These are phyloP conservation scores for Pleomassaria siparia DNA, from an alignment of 2,329 filamentous ascomycete species.

Conservation along the genomic window DNA sequence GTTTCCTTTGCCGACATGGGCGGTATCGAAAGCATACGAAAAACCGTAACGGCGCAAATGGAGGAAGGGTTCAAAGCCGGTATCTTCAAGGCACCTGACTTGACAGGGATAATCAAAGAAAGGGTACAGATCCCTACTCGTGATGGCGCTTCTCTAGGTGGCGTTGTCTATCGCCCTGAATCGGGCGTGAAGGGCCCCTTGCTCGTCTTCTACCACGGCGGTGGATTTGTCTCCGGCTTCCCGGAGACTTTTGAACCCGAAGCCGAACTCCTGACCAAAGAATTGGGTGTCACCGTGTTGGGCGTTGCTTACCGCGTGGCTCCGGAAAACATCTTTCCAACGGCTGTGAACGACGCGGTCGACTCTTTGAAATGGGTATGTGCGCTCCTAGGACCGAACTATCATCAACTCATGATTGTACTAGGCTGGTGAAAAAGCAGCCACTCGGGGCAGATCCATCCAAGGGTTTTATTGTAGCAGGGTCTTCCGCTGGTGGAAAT, in stretches of 20 bases:
- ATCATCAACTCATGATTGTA: neutral
- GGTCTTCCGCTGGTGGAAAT: slow-evolving; percentile 19
- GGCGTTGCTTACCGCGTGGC: slow-evolving; percentile 15
- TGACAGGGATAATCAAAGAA: slow-evolving; percentile 10
- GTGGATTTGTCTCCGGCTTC: slow-evolving; percentile 18
- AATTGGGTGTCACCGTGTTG: slow-evolving; percentile 11
- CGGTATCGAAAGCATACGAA: slow-evolving; percentile 1
- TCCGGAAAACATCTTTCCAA: slow-evolving; percentile 14
- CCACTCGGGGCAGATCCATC: slow-evolving; percentile 11
- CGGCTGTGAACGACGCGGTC: slow-evolving; percentile 8
- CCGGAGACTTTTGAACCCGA: slow-evolving; percentile 12
- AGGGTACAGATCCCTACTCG: slow-evolving; percentile 17
- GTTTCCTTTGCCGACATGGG: slow-evolving; percentile 10
- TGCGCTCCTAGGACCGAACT: neutral
- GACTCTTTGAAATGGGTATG: slow-evolving; percentile 19
- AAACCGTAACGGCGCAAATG: slow-evolving; percentile 5
- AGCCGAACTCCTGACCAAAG: slow-evolving; percentile 9
- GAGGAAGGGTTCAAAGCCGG: slow-evolving; percentile 10
- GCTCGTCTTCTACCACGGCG: slow-evolving; percentile 22
- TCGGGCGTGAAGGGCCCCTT: slow-evolving; percentile 14
- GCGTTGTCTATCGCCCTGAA: slow-evolving; percentile 11
- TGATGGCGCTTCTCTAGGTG: slow-evolving; percentile 12
- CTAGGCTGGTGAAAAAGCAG: slow-evolving; percentile 13
- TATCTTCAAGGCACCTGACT: slow-evolving; percentile 9
- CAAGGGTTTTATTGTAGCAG: slow-evolving; percentile 19